Base-by-base conservation (phyloP, 257 asterid genomes). In the Solanum paucissectum region DNA sequence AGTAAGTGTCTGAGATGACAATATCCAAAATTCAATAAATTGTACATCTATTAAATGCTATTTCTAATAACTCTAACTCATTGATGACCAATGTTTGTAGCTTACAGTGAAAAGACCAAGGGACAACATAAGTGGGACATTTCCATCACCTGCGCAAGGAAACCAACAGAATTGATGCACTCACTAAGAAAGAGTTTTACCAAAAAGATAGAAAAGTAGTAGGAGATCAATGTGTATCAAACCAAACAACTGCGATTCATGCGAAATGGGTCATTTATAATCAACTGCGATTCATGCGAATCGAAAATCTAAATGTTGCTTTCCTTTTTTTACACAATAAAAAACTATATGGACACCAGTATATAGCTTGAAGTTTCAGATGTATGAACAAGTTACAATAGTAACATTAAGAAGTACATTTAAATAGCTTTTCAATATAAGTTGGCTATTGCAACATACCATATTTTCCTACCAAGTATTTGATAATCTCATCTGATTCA, bases 401-500 rank as follows among this genome's bases (percentile, higher is more conserved):
- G 5, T 27, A 81, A 81, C 38, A 38, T 46, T 46, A 46, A 5
- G 69, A 82, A 49, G 7, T 82, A 49, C 20, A 82, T 49, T 82
- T 58, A 49, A 23, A 32, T 32, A 52, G 7, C 86, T 82, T 82
- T 49, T 32, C 29, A 82, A 9, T 20, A 49, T 32, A 82, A 82
- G 69, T 49, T 82, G 86, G 69, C 11, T 20, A 82, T 16, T 75
- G 77, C 86, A 88, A 74, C 91, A 66, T 91, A 96, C 99, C 98
- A 91, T 95, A 97, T 88, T 95, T 95, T 83, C 91, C 93, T 68
- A 91, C 98, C 92, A 97, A 91, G 91, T 96, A 96, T 90, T 91
- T 95, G 36, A 96, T 95, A 88, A 96, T 96, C 49, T 92, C 98
- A 92, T 95, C 99, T 69, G 99, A 97, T 91, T 97, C 99, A 68